A percentile compares a stretch with the other conserved stretches of the same genome.
Evolutionary conservation across 2,329 filamentous ascomycete species (phyloP).

Genomic region (Helotiales sp.): DNA sequence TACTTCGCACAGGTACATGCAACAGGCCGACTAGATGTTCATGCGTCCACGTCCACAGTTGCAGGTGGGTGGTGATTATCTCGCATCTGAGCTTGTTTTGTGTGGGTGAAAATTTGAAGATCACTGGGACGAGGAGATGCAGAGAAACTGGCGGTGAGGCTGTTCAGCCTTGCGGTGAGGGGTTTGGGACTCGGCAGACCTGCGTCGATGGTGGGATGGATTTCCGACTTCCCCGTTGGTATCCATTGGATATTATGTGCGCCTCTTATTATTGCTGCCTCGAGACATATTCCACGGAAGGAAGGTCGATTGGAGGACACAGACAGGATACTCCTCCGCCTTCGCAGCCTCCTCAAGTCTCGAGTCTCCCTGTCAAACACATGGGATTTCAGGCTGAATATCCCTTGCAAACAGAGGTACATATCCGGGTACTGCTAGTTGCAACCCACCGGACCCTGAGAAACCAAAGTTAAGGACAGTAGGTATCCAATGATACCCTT

Average conservation of each 20-base stretch:
- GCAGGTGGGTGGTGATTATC: not conserved
- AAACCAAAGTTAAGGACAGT: not conserved
- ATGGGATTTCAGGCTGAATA: not conserved
- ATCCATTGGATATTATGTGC: not conserved
- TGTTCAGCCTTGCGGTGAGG: constrained; percentile 1
- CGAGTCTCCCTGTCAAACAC: not conserved
- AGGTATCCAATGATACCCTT: not conserved
- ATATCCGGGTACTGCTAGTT: too few species aligned
- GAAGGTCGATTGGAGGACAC: not conserved
- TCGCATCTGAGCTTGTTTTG: not conserved
- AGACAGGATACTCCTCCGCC: not conserved
- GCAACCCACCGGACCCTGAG: not conserved
- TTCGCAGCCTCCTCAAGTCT: not conserved
- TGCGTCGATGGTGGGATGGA: not conserved
- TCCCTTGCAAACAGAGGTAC: too few species aligned
- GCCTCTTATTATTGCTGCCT: not conserved
- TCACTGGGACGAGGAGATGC: not conserved
- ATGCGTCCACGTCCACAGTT: not conserved
- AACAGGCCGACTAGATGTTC: not conserved
- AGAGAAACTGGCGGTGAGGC: not conserved
- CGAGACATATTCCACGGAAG: not conserved
- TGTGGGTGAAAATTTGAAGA: constrained; percentile 1
- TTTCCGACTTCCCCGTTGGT: not conserved
- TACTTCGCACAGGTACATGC: not conserved
- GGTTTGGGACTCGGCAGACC: not conserved